Evolutionary conservation across 2,329 filamentous ascomycete genomes (phyloP), one percentile per base, ranked within the genome.

Genomic region (Falciphora oryzae): DNA sequence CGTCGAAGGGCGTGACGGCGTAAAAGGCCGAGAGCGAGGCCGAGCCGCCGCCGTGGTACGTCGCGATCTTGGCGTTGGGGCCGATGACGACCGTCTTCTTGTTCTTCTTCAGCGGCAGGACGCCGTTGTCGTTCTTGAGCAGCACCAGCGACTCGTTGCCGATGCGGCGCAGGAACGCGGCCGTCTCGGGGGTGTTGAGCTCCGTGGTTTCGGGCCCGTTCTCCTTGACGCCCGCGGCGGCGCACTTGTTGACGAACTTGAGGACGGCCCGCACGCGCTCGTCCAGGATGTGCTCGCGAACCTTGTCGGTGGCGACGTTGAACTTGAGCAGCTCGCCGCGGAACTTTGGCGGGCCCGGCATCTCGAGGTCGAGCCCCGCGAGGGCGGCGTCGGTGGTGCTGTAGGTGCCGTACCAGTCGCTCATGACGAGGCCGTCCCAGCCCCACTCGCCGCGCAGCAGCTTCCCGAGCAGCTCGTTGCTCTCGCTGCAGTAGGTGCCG

Each of bases 1-100:
- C 89, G 65, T 90, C 88, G 31, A 89, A 86, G 2, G 90, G 90
- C 0, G 87, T 91, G 27, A 92, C 81, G 61, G 89, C 89, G 65
- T 89, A 87, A 76, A 90, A 90, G 8, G 83, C 78, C 13, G 76
- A 75, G 32, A 86, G 74, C 0, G 85, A 82, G 1, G 88, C 88
- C 5, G 86, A 89, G 27, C 88, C 88, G 65, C 88, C 88, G 50
- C 88, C 88, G 69, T 87, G 82, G 67, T 85, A 85, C 2, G 80
- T 82, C 1, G 83, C 79, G 58, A 81, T 73, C 71, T 84, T 85
- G 11, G 84, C 83, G 67, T 86, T 86, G 22, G 84, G 84, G 0
- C 84, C 84, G 35, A 87, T 77, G 35, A 87, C 75, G 28, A 85
- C 77, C 0, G 83, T 85, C 77, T 78, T 65, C 25, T 61, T 65